Conservation (phyloP, 2,329 filamentous ascomycete species). For the Septoria linicola region DNA sequence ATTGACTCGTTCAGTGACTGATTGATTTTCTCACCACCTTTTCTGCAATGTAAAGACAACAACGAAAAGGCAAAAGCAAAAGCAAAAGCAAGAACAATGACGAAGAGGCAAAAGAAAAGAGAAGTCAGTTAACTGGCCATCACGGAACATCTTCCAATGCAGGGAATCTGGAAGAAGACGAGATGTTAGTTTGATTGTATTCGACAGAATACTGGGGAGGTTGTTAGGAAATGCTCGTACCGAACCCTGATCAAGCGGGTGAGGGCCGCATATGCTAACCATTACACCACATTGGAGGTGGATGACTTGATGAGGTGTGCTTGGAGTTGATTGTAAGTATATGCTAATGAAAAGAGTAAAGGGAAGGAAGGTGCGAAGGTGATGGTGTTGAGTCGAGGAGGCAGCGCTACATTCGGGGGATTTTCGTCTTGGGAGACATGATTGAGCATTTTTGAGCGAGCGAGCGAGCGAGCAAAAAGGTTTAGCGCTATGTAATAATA, state of each 20-base stretch:
- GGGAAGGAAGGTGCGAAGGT: slow-evolving; percentile 2
- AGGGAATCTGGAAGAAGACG: slow-evolving; percentile 5
- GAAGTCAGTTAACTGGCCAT: neutral
- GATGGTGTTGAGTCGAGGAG: no score
- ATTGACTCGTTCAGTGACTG: neutral
- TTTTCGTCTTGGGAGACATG: no score
- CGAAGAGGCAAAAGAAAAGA: neutral
- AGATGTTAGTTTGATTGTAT: neutral
- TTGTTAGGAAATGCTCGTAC: neutral
- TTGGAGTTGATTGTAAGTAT: neutral
- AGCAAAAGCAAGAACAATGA: neutral
- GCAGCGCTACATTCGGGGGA: no score
- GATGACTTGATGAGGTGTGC: neutral
- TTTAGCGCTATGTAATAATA: neutral
- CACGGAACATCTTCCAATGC: slow-evolving; percentile 2
- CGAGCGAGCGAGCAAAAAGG: neutral
- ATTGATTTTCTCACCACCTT: no score
- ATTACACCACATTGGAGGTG: slow-evolving; percentile 11
- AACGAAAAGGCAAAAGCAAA: neutral
- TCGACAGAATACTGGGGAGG: neutral
- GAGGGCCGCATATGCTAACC: slow-evolving; percentile 12
- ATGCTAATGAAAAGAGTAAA: neutral
- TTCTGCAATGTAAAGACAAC: neutral
- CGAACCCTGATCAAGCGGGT: slow-evolving; percentile 14
- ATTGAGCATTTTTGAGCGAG: slow-evolving; percentile 2